A percentile compares a stretch with the other conserved stretches of the same genome.
Evolutionary conservation across 768 basidiomycete genomes (phyloP).

Genomic region (Termitomyces sp.): DNA sequence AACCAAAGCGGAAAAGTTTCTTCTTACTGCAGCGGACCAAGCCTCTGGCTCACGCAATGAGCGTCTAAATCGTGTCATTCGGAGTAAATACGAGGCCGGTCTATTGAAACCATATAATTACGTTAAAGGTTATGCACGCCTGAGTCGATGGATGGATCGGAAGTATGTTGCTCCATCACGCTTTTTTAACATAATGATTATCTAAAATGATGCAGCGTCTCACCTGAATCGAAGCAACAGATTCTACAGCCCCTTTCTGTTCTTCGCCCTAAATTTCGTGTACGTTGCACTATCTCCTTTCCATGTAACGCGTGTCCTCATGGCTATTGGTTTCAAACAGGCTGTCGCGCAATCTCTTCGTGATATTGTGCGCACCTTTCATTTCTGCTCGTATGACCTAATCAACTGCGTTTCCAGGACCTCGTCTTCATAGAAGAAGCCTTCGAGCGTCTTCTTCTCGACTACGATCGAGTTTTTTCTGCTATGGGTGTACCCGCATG

Average conservation of each 20-base stretch:
- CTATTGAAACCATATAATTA: conserved; percentile 95
- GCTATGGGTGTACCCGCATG: conserved; percentile 98
- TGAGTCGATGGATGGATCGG: conserved; percentile 93
- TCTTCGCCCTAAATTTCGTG: conserved; percentile 81
- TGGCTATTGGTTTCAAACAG: conserved; percentile 25
- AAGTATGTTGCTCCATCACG: conserved; percentile 47
- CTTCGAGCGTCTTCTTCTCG: conserved; percentile 90
- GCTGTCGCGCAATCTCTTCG: conserved; percentile 81
- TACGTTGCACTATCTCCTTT: conserved; percentile 26
- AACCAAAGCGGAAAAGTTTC: conserved; percentile 82
- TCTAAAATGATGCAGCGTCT: conserved; percentile 51
- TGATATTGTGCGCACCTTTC: conserved; percentile 55
- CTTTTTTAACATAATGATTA: background rate
- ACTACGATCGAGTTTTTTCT: conserved; percentile 92
- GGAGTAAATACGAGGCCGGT: conserved; percentile 96
- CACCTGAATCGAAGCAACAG: conserved; percentile 86
- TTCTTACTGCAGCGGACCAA: conserved; percentile 93
- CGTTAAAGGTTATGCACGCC: conserved; percentile 88
- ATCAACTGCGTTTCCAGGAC: conserved; percentile 45
- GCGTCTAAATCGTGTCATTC: conserved; percentile 85
- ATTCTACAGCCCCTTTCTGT: conserved; percentile 88
- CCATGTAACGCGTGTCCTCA: background rate
- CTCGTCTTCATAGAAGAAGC: conserved; percentile 97
- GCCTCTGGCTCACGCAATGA: conserved; percentile 88
- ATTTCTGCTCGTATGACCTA: conserved; percentile 1